phyloP scores from a whole-genome alignment of 2,329 filamentous ascomycete species.

The Hypoxylon sp. region DNA sequence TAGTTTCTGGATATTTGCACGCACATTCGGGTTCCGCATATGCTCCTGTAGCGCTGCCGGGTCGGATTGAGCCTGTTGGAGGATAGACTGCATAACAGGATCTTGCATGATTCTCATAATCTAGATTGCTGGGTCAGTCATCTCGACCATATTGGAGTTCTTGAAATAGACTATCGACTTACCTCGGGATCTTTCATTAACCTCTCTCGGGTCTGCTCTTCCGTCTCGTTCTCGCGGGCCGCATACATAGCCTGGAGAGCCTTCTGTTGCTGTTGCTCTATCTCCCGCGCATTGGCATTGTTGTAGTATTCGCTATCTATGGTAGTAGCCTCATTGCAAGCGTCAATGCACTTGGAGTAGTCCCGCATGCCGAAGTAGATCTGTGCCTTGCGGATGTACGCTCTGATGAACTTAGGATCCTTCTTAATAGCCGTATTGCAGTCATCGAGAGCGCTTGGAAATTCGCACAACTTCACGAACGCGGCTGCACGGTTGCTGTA shows the following conservation, averaged over 20 bases:
- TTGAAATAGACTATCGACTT: slow-evolving; percentile 56
- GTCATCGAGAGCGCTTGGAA: slow-evolving; percentile 93
- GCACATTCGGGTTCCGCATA: slow-evolving; percentile 91
- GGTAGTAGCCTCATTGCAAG: slow-evolving; percentile 83
- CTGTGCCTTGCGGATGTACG: slow-evolving; percentile 96
- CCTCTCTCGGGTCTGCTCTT: slow-evolving; percentile 94
- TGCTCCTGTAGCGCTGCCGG: slow-evolving; percentile 95
- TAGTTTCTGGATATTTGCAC: slow-evolving; percentile 93
- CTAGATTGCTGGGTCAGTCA: slow-evolving; percentile 56
- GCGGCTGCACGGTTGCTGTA: slow-evolving; percentile 98
- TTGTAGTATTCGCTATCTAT: slow-evolving; percentile 78
- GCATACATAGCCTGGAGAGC: slow-evolving; percentile 91
- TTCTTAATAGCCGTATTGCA: slow-evolving; percentile 92
- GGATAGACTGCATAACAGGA: slow-evolving; percentile 96
- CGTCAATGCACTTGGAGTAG: slow-evolving; percentile 94
- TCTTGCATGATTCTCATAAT: slow-evolving; percentile 95
- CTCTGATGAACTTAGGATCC: slow-evolving; percentile 92
- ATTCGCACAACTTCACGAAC: slow-evolving; percentile 95
- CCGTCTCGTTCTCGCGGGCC: slow-evolving; percentile 92
- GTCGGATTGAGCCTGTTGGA: slow-evolving; percentile 95
- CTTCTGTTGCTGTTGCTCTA: slow-evolving; percentile 95
- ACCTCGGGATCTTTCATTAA: slow-evolving; percentile 93
- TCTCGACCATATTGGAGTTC: no score
- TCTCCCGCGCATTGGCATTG: slow-evolving; percentile 88
- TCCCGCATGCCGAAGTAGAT: slow-evolving; percentile 98